Base-by-base conservation (phyloP, 257 asterid species). In the Striga asiatica region DNA sequence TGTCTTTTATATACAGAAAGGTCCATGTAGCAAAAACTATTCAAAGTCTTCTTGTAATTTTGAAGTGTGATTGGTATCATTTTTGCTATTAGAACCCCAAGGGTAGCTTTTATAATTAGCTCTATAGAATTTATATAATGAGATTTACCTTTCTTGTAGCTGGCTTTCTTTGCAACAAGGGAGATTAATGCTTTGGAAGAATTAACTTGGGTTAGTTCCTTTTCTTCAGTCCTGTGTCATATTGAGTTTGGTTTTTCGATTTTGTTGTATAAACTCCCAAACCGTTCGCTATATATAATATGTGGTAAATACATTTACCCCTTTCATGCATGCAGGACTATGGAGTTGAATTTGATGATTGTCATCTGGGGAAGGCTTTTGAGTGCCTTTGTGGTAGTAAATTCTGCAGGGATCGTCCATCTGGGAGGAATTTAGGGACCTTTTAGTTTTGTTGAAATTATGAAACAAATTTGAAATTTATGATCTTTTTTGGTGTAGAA, bases 101-200 rank as follows among this genome's bases (percentile, higher is more conserved):
- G n/a, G n/a, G n/a, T n/a, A n/a, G n/a, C n/a, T n/a, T n/a, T n/a
- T n/a, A n/a, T n/a, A n/a, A n/a, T n/a, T n/a, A n/a, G n/a, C n/a
- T n/a, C 56, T 47, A 12, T 20, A n/a, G 21, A 11, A 22, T 23
- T 42, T 12, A 25, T 19, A 20, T 20, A 51, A n/a, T 10, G 5
- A 28, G 18, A 24, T n/a, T 19, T 39, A 17, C 43, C 17, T 35
- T 18, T 48, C 56, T 56, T 55, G 71, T 82, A 84, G 89, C 54
- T 84, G 28, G 89, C 89, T 32, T 76, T 84, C 64, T 81, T 81
- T 67, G 76, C 94, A 1, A 76, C 54, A 21, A 76, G 78, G 62
- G 67, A 78, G 19, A 66, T 84, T 43, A 31, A 66, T 37, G 84
- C 89, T 54, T 51, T 76, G 6, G 89, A 84, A 75, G 87, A 81